These are phyloP conservation scores for Boletus sp. DNA, from an alignment of 768 basidiomycete species.

Conservation along the genomic window DNA sequence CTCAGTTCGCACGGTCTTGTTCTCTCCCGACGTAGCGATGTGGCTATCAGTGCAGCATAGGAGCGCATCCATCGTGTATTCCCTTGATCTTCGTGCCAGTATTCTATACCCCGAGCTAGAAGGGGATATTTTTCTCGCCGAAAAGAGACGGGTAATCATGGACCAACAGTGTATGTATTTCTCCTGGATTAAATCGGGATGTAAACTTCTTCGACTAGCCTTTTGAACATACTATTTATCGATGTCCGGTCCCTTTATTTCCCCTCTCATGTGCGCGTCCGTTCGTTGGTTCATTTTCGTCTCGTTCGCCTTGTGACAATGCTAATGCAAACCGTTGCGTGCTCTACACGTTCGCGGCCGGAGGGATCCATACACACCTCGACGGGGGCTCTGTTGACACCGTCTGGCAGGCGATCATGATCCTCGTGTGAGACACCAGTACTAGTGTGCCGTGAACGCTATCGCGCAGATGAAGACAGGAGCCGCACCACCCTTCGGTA, in stretches of 20 bases:
- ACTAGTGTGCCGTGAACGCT: constrained; percentile 15
- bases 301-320: constrained; percentile 3
- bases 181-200: constrained; percentile 14
- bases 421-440: constrained; percentile 13
- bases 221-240: background rate
- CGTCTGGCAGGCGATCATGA: constrained; percentile 8
- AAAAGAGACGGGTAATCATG: background rate
- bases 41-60: constrained; percentile 10
- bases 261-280: constrained; percentile 1
- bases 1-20: constrained; percentile 25
- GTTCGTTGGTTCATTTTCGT: constrained; percentile 10
- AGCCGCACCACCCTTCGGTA: constrained; percentile 9
- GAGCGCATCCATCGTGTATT: background rate
- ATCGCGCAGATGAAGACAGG: background rate
- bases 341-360: constrained; percentile 9
- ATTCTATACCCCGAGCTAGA: background rate
- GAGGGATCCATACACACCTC: background rate
- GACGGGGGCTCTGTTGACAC: constrained; percentile 6
- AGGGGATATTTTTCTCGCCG: background rate
- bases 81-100: background rate
- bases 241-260: constrained; percentile 1
- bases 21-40: constrained; percentile 18
- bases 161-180: constrained; percentile 21
- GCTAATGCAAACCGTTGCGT: constrained; percentile 1
- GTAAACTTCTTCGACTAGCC: constrained; percentile 20